Evolutionary conservation across 2,329 filamentous ascomycete species (phyloP).

Genomic region (Cytospora chrysosperma): DNA sequence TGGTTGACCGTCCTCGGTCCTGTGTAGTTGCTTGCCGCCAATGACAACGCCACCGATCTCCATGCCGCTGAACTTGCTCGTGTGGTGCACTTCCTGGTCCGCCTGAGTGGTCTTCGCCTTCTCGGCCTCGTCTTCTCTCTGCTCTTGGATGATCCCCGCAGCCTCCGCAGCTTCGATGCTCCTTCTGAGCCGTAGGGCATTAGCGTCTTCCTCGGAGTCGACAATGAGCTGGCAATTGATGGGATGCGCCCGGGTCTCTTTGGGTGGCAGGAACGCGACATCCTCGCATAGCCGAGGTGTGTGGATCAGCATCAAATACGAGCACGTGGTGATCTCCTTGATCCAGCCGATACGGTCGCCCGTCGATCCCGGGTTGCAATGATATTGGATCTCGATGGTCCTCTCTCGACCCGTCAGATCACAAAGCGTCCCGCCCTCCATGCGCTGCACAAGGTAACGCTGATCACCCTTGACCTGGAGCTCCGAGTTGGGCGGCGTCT

Average conservation of each 20-base stretch:
- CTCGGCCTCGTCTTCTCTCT: conserved; percentile 21
- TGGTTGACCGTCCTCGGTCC: conserved; percentile 48
- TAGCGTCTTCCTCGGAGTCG: conserved; percentile 47
- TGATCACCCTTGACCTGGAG: conserved; percentile 81
- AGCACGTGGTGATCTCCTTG: conserved; percentile 87
- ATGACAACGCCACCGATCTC: conserved; percentile 55
- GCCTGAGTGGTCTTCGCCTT: conserved; percentile 9
- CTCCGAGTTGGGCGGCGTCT: conserved; percentile 52
- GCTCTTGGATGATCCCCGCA: conserved; percentile 29
- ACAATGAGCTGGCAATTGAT: conserved; percentile 77
- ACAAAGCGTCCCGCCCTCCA: conserved; percentile 78
- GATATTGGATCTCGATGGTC: conserved; percentile 79
- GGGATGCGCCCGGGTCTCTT: conserved; percentile 71
- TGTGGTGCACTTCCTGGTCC: conserved; percentile 6
- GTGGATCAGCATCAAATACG: conserved; percentile 90
- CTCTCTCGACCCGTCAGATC: conserved; percentile 80
- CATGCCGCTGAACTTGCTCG: conserved; percentile 32
- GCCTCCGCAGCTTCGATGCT: conserved; percentile 40
- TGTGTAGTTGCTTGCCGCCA: conserved; percentile 50
- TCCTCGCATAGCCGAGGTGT: conserved; percentile 87
- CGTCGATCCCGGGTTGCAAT: conserved; percentile 73
- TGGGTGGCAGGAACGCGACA: conserved; percentile 79
- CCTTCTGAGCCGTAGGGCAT: conserved; percentile 38
- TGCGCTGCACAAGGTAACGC: conserved; percentile 79
- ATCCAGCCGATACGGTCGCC: conserved; percentile 84